Base-by-base conservation (phyloP, 176 grass and related monocot genomes). In the Oryza rufipogon region DNA sequence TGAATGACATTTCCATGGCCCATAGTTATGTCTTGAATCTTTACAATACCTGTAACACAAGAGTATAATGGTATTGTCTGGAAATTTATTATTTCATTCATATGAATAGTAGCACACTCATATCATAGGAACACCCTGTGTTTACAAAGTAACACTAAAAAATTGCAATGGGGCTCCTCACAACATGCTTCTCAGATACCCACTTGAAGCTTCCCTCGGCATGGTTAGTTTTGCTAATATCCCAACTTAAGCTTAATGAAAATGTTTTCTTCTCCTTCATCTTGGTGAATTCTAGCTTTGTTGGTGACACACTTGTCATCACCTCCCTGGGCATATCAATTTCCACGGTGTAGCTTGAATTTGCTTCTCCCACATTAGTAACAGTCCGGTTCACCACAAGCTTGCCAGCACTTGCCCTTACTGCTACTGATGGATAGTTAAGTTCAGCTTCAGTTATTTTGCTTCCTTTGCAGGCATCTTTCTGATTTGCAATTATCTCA, bases 101-200 rank as follows among this genome's bases (percentile, higher is more conserved):
- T 38, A 38, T 38, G 36, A 33, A 49, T 23, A 75, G 46, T 28
- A 56, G 2, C 15, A 58, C 6, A 42, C 13, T 58, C 68, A 2
- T 41, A 20, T 2, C 17, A 9, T 64, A 33, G 23, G 17, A 5
- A 38, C 36, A 6, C 36, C 36, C 11, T 32, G 15, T 4, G 3
- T 25, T 78, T 16, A n/a, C 3, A 2, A 16, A 15, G 8, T 38
- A 30, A 74, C 41, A 73, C 74, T 60, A 84, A 15, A 79, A 91
- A 26, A 89, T 64, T 42, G 79, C 68, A 42, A 89, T 42, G 9
- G 87, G 91, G 41, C 81, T 89, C 70, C 91, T 92, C 7, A 92
- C 87, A 73, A 26, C 48, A 10, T 85, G 44, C 23, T 77, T 48
- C 0, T 34, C 48, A 2, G 71, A 89, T 3, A 89, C 64, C 91